These are phyloP conservation scores for Fusarium palustre DNA, from an alignment of 2,329 filamentous ascomycete species.

Conservation along the genomic window DNA sequence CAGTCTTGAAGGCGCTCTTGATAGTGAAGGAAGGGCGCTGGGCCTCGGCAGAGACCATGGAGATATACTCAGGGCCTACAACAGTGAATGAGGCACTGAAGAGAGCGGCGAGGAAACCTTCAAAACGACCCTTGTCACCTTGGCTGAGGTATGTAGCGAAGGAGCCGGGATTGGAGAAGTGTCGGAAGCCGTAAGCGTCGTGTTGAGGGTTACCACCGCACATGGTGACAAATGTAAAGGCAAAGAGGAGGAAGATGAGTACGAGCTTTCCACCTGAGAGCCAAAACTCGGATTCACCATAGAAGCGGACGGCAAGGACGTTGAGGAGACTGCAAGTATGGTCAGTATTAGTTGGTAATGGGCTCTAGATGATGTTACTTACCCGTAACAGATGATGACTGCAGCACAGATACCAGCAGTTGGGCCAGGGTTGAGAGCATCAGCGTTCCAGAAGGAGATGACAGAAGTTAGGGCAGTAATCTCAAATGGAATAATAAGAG, in stretches of 20 bases:
- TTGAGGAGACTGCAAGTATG: constrained; percentile 50
- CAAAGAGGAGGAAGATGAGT: constrained; percentile 59
- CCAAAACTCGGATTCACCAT: constrained; percentile 61
- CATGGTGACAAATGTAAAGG: constrained; percentile 70
- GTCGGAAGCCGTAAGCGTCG: constrained; percentile 71
- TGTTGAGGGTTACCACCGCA: constrained; percentile 69
- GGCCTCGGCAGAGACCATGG: constrained; percentile 73
- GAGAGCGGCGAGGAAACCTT: constrained; percentile 73
- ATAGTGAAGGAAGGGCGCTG: constrained; percentile 69
- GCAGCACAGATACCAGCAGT: constrained; percentile 59
- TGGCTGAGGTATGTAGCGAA: constrained; percentile 65
- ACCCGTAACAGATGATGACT: constrained; percentile 57
- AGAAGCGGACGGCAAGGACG: constrained; percentile 56
- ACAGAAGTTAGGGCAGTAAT: constrained; percentile 63
- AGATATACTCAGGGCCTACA: constrained; percentile 72
- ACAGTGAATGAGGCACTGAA: constrained; percentile 70
- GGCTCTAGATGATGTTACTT: background rate
- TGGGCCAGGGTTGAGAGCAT: constrained; percentile 50
- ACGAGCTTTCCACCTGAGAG: constrained; percentile 59
- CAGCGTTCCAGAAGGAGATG: constrained; percentile 61
- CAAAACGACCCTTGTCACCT: constrained; percentile 71
- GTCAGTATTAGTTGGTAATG: background rate
- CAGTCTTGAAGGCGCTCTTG: constrained; percentile 62
- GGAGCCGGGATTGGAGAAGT: constrained; percentile 71
- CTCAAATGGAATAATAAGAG: constrained; percentile 63